Percentiles rank a stretch among this genome's conserved stretches.
These are phyloP conservation scores for Trametes meyenii DNA, from an alignment of 768 basidiomycete species.

Conservation along the genomic window DNA sequence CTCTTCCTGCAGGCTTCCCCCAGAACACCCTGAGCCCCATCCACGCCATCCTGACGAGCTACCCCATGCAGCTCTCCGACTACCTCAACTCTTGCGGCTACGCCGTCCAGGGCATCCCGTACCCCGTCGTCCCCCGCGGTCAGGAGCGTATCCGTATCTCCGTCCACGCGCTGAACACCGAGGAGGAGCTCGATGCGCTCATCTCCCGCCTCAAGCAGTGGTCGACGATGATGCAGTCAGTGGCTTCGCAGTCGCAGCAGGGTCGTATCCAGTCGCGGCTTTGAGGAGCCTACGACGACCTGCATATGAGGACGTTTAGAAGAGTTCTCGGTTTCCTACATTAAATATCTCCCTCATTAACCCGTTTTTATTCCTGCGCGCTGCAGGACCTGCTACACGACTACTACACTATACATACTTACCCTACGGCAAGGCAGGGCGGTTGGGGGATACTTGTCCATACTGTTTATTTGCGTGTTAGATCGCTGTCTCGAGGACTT, in stretches of 20 bases:
- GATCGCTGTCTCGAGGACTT: too few relatives aligned
- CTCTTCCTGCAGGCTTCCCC: constrained; percentile 14
- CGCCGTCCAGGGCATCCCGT: constrained; percentile 15
- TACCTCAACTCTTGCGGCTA: constrained; percentile 20
- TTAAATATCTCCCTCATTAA: too few relatives aligned
- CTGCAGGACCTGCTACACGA: too few relatives aligned
- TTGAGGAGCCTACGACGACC: not conserved
- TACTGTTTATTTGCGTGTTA: too few relatives aligned
- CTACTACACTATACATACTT: too few relatives aligned
- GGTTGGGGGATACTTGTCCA: too few relatives aligned
- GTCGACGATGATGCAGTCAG: constrained; percentile 12
- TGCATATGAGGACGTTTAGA: not conserved
- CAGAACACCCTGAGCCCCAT: constrained; percentile 17
- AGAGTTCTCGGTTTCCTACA: not conserved
- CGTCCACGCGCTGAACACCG: constrained; percentile 21
- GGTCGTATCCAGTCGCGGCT: constrained; percentile 1
- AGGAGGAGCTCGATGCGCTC: constrained; percentile 31
- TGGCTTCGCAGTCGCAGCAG: not conserved
- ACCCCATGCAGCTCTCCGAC: constrained; percentile 14
- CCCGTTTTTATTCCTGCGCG: too few relatives aligned
- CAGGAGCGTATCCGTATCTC: constrained; percentile 26
- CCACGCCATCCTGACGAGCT: constrained; percentile 17
- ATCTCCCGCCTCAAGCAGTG: constrained; percentile 13
- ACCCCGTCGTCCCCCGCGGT: constrained; percentile 22
- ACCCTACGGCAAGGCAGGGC: too few relatives aligned